phyloP scores from a whole-genome alignment of 352 stramenopile species.

The Globisporangium barbulae region DNA sequence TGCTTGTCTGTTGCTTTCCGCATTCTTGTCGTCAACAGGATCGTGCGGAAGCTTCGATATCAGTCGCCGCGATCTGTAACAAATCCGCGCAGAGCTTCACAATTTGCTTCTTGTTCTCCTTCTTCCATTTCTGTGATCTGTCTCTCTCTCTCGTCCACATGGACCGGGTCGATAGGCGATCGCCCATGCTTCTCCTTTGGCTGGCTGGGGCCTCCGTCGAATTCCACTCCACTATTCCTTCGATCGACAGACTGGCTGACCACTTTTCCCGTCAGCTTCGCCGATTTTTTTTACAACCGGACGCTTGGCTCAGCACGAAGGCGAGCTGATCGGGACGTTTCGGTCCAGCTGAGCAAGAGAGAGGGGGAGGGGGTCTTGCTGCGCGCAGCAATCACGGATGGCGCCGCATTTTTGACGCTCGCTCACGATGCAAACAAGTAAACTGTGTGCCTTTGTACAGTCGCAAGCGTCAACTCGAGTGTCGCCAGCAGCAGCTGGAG shows the following conservation, averaged over 20 bases:
- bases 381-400: too few relatives aligned
- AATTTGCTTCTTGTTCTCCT: not conserved
- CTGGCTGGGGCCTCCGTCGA: too few relatives aligned
- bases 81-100: not conserved
- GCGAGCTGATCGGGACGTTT: not conserved
- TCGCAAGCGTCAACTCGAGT: conserved; percentile 4
- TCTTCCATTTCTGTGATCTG: not conserved
- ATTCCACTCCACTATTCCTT: not conserved
- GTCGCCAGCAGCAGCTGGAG: conserved; percentile 5
- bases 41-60: not conserved
- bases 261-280: not conserved
- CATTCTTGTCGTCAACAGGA: not conserved
- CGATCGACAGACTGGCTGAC: not conserved
- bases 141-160: not conserved
- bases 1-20: not conserved
- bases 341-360: not conserved
- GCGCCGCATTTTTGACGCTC: not conserved
- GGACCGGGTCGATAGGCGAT: too few relatives aligned
- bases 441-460: not conserved
- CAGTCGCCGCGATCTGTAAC: not conserved
- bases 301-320: not conserved
- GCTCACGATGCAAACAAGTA: not conserved
- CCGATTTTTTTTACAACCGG: not conserved
- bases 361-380: not conserved
- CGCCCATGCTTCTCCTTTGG: too few relatives aligned